Base-by-base conservation (phyloP, 495 filamentous ascomycete genomes). In the Achaetomiella virescens region DNA sequence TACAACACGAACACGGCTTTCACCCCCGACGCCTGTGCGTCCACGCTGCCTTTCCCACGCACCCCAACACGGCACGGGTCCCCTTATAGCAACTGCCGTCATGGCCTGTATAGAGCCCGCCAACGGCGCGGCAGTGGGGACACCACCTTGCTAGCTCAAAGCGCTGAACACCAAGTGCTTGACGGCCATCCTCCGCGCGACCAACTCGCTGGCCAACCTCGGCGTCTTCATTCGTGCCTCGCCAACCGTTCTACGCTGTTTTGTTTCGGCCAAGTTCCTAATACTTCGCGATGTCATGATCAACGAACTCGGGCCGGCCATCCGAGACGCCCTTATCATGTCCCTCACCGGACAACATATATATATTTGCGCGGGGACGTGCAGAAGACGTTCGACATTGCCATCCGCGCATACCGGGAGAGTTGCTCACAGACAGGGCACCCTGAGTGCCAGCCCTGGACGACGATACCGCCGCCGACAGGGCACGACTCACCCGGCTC, bases 241-340 rank as follows among this genome's bases (percentile, higher is more conserved):
- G 6, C 47, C 47, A n/a, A 17, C 33, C 8, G 20, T 25, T 12
- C 18, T 37, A 3, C 8, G 6, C 5, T 49, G 18, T 49, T 49
- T 49, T 11, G 1, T 49, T 11, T 15, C 33, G 14, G 20, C 47
- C 18, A 49, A 49, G 21, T 8, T 12, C 31, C 2, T 10, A 33
- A 38, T 49, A 18, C 47, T 49, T 11, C 20, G 17, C 31, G 10
- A 24, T 6, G 47, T 49, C 3, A 12, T 49, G 2, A 38, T 12
- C 31, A 49, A 49, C 47, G 47, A 49, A 25, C 47, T 49, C 18
- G 47, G 47, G 11, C 47, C 47, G 18, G 47, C 33, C 18, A 38
- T 49, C 33, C 10, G 47, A 15, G 47, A 49, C 20, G 18, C 20
- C 33, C 31, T 22, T 15, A 24, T 49, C 47, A 15, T 49, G 31